Evolutionary conservation across 257 asterid genomes (phyloP).

Genomic region (Nemophila menziesii): DNA sequence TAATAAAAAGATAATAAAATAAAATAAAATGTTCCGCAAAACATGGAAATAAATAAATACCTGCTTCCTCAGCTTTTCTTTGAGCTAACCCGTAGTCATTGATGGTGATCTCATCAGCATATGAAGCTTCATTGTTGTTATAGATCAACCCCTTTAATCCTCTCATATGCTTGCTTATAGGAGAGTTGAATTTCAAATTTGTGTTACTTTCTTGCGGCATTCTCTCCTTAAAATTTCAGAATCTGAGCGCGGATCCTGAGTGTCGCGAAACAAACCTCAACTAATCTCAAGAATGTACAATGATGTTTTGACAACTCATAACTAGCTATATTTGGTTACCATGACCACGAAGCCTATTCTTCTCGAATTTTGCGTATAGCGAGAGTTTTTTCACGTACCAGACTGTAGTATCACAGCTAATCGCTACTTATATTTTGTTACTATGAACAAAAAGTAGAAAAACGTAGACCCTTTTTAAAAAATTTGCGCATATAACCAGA

Average conservation of each 20-base stretch:
- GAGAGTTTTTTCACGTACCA: no score
- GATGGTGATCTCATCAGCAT: constrained; percentile 48
- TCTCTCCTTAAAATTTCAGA: neutral
- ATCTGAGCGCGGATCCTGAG: neutral
- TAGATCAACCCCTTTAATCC: constrained; percentile 44
- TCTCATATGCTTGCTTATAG: constrained; percentile 55
- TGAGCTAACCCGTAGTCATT: constrained; percentile 68
- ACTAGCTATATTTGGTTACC: neutral
- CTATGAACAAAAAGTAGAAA: no score
- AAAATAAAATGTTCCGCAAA: neutral
- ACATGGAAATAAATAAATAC: constrained; percentile 10
- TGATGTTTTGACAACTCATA: neutral
- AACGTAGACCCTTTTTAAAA: no score
- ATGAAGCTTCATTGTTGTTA: constrained; percentile 22
- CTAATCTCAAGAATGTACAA: neutral
- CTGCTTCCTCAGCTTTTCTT: constrained; percentile 85
- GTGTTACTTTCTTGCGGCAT: constrained; percentile 59
- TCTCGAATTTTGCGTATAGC: no score
- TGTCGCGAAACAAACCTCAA: no score
- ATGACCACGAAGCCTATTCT: neutral
- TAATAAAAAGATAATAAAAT: no score
- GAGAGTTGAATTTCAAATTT: constrained; percentile 34
- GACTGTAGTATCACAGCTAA: no score
- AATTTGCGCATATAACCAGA: no score
- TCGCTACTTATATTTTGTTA: no score